Evolutionary conservation across 495 filamentous ascomycete genomes (phyloP), one percentile per base, ranked within the genome.

Genomic region (Pyrenula massariospora): DNA sequence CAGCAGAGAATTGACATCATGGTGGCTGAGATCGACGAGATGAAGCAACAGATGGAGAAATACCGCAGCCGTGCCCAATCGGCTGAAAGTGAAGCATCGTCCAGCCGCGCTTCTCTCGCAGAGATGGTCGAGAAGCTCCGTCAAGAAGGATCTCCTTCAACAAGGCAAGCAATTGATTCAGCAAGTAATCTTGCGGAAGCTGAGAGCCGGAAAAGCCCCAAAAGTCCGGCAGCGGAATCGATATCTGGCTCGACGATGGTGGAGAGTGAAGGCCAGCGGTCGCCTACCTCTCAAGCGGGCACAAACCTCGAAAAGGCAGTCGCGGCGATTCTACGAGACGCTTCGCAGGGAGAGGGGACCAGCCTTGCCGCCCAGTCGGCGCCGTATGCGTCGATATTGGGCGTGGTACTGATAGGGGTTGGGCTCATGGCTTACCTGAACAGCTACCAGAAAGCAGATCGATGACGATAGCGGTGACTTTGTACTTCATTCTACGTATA

Each of bases 381-480:
- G 55, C 93, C 93, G 21, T 95, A 90, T 62, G 87, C 86, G 25
- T 89, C 86, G 5, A 91, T 95, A 74, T 70, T 96, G 22, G 87
- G 89, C 3, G 91, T 98, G 3, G 89, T 97, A 53, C 69, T 96
- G 51, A 68, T 96, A 59, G 93, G 93, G 15, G 84, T 96, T 64
- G 87, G 89, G 24, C 67, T 96, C 53, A 98, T 98, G 93, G 88
- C 88, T 49, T 95, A 89, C 71, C 74, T 98, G 60, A 98, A 98
- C 66, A 85, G 85, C 48, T 94, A 87, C 86, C 84, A 88, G 68
- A 82, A 81, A 64, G 71, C 79, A 59, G 83, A 84, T 57, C 77
- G 80, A 68, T 84, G 67, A 77, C 31, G 15, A 42, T 5, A 5
- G 31, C 15, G 31, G 31, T 15, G 15, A 15, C 5, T 42, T 5